These are phyloP conservation scores for Claviceps pazoutovae DNA, from an alignment of 2,329 filamentous ascomycete species.

Conservation along the genomic window DNA sequence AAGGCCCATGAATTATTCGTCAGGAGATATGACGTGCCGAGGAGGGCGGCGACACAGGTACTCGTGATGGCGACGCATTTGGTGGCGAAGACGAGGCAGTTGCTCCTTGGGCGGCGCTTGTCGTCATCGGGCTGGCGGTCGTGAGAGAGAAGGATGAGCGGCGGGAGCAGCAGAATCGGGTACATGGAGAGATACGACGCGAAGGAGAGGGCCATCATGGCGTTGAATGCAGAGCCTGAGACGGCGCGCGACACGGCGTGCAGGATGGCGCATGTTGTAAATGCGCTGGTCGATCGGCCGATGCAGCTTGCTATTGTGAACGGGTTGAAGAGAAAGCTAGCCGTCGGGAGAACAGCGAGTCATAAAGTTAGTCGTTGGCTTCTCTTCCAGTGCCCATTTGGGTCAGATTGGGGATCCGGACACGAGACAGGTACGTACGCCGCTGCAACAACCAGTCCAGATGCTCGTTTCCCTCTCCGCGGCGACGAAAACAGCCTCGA, in stretches of 20 bases:
- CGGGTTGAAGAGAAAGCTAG: constrained; percentile 82
- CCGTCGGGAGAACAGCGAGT: neutral
- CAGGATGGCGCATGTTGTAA: constrained; percentile 79
- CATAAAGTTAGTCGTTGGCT: neutral
- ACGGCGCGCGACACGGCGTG: constrained; percentile 72
- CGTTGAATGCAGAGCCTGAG: constrained; percentile 54
- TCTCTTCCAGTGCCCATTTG: neutral
- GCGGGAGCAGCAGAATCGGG: constrained; percentile 72
- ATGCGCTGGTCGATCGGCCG: constrained; percentile 74
- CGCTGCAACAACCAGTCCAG: constrained; percentile 61
- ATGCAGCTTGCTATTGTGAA: constrained; percentile 87
- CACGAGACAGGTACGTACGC: constrained; percentile 37
- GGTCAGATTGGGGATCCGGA: neutral
- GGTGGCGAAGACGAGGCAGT: constrained; percentile 34
- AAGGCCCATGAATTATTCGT: constrained; percentile 78
- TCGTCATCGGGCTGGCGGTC: constrained; percentile 37
- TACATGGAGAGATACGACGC: constrained; percentile 89
- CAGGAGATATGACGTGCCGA: constrained; percentile 58
- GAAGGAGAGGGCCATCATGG: constrained; percentile 73
- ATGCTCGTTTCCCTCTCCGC: constrained; percentile 61
- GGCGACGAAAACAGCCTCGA: constrained; percentile 67
- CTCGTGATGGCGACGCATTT: constrained; percentile 39
- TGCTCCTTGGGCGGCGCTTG: constrained; percentile 21
- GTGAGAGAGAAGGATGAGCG: constrained; percentile 66
- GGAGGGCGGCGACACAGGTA: constrained; percentile 43